Percentiles rank a stretch among this genome's conserved stretches.
phyloP scores from a whole-genome alignment of 257 asterid species.

The Fraxinus pennsylvanica region DNA sequence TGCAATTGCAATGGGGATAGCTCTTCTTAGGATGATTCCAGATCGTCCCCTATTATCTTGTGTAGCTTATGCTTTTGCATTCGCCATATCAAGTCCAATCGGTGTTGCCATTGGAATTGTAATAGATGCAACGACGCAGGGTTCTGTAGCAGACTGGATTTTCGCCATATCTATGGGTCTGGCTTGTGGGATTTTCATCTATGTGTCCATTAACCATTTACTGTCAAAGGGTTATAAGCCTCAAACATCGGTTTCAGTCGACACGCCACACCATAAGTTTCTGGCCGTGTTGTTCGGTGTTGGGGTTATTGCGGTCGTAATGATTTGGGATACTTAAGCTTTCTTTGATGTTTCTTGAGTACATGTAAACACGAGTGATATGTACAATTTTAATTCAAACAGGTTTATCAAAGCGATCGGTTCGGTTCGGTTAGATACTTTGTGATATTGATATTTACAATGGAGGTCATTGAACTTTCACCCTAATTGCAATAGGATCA shows the following conservation, averaged over 20 bases:
- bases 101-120: slow-evolving; percentile 82
- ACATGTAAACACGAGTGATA: too few relatives aligned
- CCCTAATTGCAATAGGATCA: too few relatives aligned
- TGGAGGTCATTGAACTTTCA: too few relatives aligned
- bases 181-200: slow-evolving; percentile 85
- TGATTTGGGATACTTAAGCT: slow-evolving; percentile 68
- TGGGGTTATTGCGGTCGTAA: slow-evolving; percentile 82
- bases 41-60: slow-evolving; percentile 74
- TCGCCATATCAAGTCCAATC: slow-evolving; percentile 79
- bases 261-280: slow-evolving; percentile 55
- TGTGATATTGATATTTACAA: too few relatives aligned
- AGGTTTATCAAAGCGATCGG: too few relatives aligned
- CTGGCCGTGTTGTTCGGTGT: slow-evolving; percentile 71
- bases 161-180: slow-evolving; percentile 85
- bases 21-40: slow-evolving; percentile 88
- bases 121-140: slow-evolving; percentile 81
- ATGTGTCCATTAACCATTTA: slow-evolving; percentile 77
- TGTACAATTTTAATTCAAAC: too few relatives aligned
- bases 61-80: slow-evolving; percentile 71
- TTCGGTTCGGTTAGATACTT: too few relatives aligned
- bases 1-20: slow-evolving; percentile 93
- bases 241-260: slow-evolving; percentile 37
- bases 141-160: slow-evolving; percentile 77
- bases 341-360: background rate
- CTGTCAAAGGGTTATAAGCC: slow-evolving; percentile 72